Percentiles rank a stretch among this genome's conserved stretches.
Evolutionary conservation across 2,329 filamentous ascomycete species (phyloP).

Genomic region (Xylaria hypoxylon): DNA sequence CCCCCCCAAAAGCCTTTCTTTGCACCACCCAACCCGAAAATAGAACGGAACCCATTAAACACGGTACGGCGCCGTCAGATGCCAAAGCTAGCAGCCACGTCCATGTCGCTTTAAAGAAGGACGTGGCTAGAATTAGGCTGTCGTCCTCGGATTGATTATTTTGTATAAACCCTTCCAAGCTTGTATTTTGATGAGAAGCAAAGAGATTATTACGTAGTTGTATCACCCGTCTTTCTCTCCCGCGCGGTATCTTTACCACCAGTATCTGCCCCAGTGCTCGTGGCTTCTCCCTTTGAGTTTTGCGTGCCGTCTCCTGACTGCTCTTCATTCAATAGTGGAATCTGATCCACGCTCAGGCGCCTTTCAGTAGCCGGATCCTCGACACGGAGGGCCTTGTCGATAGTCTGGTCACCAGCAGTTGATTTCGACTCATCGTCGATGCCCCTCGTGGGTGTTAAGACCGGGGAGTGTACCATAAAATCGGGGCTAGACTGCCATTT

Average conservation of each 20-base stretch:
- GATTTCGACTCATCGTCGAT: slow-evolving; percentile 41
- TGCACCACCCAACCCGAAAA: not conserved
- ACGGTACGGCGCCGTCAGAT: not conserved
- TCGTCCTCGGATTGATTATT: slow-evolving; percentile 2
- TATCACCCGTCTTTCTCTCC: slow-evolving; percentile 58
- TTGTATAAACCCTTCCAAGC: not conserved
- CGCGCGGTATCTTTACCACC: slow-evolving; percentile 60
- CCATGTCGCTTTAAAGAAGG: not conserved
- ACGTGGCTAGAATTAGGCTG: not conserved
- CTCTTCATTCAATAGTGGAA: slow-evolving; percentile 67
- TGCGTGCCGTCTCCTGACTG: slow-evolving; percentile 39
- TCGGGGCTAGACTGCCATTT: slow-evolving; percentile 81
- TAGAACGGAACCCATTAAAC: not conserved
- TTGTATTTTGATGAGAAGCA: not conserved
- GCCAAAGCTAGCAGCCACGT: slow-evolving; percentile 1
- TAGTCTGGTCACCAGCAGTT: slow-evolving; percentile 31
- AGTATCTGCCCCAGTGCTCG: slow-evolving; percentile 58
- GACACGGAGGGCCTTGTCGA: slow-evolving; percentile 41
- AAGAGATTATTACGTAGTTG: slow-evolving; percentile 9
- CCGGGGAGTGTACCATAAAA: slow-evolving; percentile 54
- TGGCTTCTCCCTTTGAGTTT: slow-evolving; percentile 36
- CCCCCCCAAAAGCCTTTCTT: slow-evolving; percentile 6
- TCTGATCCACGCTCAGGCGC: slow-evolving; percentile 61
- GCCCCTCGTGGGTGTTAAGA: slow-evolving; percentile 53
- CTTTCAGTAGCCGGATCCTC: slow-evolving; percentile 47